Conservation (phyloP, 83 land plant species). For the Diphasiastrum complanatum region DNA sequence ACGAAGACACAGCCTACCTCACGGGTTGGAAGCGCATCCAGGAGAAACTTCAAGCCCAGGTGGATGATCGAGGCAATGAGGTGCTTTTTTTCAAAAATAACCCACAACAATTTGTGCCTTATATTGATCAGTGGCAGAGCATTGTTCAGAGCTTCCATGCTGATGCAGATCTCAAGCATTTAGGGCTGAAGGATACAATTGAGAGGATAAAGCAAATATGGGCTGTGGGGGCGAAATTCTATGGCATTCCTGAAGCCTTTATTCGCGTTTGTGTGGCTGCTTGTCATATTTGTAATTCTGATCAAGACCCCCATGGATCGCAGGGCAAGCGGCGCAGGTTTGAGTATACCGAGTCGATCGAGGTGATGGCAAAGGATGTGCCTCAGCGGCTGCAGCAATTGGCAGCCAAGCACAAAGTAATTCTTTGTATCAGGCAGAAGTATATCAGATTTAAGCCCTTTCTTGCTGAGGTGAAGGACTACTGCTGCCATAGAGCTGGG, state of each 20-base stretch:
- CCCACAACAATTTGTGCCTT: constrained; percentile 8
- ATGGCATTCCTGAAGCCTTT: constrained; percentile 8
- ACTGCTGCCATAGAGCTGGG: constrained; percentile 11
- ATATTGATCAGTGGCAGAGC: constrained; percentile 2
- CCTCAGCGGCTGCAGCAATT: constrained; percentile 10
- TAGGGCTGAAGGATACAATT: constrained; percentile 4
- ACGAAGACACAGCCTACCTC: constrained; percentile 8
- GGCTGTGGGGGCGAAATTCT: constrained; percentile 12
- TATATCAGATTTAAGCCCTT: constrained; percentile 14
- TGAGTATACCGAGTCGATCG: constrained; percentile 12
- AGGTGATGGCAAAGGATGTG: constrained; percentile 9
- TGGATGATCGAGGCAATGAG: too few species aligned
- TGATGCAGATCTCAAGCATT: constrained; percentile 3
- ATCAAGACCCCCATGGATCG: not conserved
- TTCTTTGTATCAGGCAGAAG: constrained; percentile 14
- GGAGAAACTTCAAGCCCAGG: too few species aligned
- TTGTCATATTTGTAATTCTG: constrained; percentile 4
- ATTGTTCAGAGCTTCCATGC: constrained; percentile 6
- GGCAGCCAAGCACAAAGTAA: constrained; percentile 10
- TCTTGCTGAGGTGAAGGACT: constrained; percentile 16
- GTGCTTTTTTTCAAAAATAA: constrained; percentile 11
- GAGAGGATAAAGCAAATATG: constrained; percentile 6
- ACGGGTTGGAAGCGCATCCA: too few species aligned
- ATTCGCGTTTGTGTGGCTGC: constrained; percentile 1
- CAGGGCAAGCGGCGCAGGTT: not conserved